A percentile compares a stretch with the other conserved stretches of the same genome.
These are phyloP conservation scores for Alternaria metachromatica DNA, from an alignment of 2,329 filamentous ascomycete genomes.

Conservation along the genomic window DNA sequence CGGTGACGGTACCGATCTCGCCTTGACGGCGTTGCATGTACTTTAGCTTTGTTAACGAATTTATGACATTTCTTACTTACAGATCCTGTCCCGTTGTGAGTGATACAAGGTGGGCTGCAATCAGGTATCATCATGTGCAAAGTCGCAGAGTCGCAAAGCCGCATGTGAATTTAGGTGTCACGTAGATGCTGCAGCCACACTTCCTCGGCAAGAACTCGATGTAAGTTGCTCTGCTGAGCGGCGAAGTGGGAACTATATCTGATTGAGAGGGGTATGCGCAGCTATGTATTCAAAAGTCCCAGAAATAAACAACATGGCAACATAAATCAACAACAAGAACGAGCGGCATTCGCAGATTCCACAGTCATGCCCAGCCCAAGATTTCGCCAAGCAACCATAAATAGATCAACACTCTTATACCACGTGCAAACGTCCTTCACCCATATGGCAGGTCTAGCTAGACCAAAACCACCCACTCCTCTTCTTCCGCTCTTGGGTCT, in stretches of 20 bases:
- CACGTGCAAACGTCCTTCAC: not conserved
- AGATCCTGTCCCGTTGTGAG: not conserved
- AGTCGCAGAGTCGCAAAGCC: no score
- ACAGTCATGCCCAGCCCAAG: not conserved
- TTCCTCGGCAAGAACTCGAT: no score
- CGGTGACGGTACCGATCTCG: not conserved
- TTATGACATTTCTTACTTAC: not conserved
- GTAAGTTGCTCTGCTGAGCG: no score
- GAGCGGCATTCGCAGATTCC: not conserved
- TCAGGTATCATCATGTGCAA: not conserved
- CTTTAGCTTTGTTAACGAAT: not conserved
- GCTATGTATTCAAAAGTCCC: not conserved
- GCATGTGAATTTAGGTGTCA: not conserved
- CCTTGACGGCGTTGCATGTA: not conserved
- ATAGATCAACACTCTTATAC: no score
- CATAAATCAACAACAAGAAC: not conserved
- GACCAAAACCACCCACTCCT: slow-evolving; percentile 46
- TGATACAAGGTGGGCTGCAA: not conserved
- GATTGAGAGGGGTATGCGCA: slow-evolving; percentile 11
- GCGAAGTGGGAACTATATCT: not conserved
- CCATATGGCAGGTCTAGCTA: not conserved
- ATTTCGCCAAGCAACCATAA: not conserved
- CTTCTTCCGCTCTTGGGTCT: slow-evolving; percentile 17
- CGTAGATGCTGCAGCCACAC: not conserved
- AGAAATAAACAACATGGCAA: not conserved